Evolutionary conservation across 2,329 filamentous ascomycete genomes (phyloP).

Genomic region (Ophiostoma quercus): DNA sequence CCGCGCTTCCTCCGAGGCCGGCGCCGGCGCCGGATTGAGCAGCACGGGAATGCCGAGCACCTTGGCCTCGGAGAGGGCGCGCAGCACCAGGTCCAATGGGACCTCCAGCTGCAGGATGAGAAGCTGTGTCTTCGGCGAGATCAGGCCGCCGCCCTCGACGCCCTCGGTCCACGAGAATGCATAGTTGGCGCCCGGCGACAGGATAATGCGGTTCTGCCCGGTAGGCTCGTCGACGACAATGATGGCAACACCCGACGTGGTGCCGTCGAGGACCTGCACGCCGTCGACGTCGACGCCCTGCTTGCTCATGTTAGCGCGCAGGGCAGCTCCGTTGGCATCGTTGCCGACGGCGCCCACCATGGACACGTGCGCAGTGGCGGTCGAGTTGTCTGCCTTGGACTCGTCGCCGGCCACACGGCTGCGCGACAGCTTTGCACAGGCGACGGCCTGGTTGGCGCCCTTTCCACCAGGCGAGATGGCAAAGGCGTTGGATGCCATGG

Average conservation of each 20-base stretch:
- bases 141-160: constrained; percentile 32
- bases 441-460: constrained; percentile 91
- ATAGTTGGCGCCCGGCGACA: constrained; percentile 67
- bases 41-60: constrained; percentile 48
- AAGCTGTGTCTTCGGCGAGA: constrained; percentile 44
- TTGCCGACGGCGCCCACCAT: constrained; percentile 72
- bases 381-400: constrained; percentile 34
- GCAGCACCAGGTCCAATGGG: constrained; percentile 48
- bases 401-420: constrained; percentile 34
- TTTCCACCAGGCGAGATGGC: constrained; percentile 82
- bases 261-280: constrained; percentile 40
- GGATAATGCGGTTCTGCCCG: constrained; percentile 71
- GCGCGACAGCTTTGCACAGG: constrained; percentile 74
- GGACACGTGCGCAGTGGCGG: constrained; percentile 45
- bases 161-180: constrained; percentile 36
- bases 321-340: constrained; percentile 58
- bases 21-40: constrained; percentile 66
- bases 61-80: constrained; percentile 42
- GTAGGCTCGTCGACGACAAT: constrained; percentile 69
- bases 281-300: constrained; percentile 58
- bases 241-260: constrained; percentile 67
- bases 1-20: constrained; percentile 51
- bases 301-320: constrained; percentile 53
- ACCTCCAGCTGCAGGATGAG: constrained; percentile 59
- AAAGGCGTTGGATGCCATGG: constrained; percentile 73